Evolutionary conservation across 495 filamentous ascomycete genomes (phyloP).

Genomic region (Paragyromitra xinjiangensis): DNA sequence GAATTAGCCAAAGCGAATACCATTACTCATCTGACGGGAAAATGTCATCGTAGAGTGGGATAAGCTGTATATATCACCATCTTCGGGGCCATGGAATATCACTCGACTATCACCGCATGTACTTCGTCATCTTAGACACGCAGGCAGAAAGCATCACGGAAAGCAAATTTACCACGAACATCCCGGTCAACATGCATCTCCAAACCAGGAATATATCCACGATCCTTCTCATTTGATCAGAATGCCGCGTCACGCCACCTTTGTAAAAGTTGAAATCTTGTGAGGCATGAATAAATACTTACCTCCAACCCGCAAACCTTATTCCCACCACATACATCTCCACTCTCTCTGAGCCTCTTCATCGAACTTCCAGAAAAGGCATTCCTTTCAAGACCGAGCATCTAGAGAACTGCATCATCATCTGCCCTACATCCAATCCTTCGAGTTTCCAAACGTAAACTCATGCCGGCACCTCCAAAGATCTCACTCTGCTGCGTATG

Average conservation of each 20-base stretch:
- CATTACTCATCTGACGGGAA: neutral
- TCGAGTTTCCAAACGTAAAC: conserved; percentile 17
- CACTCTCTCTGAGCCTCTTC: conserved; percentile 13
- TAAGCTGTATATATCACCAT: conserved; percentile 3
- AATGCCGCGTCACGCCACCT: conserved; percentile 18
- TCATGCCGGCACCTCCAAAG: conserved; percentile 47
- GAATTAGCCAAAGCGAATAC: neutral
- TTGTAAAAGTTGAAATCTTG: conserved; percentile 1
- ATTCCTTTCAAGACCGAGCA: conserved; percentile 8
- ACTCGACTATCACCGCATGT: conserved; percentile 11
- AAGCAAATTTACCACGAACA: conserved; percentile 20
- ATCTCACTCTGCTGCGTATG: conserved; percentile 48
- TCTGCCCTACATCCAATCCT: neutral
- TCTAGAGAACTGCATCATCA: neutral
- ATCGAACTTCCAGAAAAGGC: conserved; percentile 29
- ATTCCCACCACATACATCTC: conserved; percentile 36
- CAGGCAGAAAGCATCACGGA: conserved; percentile 15
- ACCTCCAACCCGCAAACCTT: conserved; percentile 43
- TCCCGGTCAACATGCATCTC: conserved; percentile 25
- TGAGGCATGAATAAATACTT: conserved; percentile 38
- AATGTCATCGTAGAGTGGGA: neutral
- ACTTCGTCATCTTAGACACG: conserved; percentile 7
- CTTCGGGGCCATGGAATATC: conserved; percentile 31
- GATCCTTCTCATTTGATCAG: conserved; percentile 30
- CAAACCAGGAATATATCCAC: conserved; percentile 21